Conservation (phyloP, 352 stramenopile species). For the Thalassiosira hispida region DNA sequence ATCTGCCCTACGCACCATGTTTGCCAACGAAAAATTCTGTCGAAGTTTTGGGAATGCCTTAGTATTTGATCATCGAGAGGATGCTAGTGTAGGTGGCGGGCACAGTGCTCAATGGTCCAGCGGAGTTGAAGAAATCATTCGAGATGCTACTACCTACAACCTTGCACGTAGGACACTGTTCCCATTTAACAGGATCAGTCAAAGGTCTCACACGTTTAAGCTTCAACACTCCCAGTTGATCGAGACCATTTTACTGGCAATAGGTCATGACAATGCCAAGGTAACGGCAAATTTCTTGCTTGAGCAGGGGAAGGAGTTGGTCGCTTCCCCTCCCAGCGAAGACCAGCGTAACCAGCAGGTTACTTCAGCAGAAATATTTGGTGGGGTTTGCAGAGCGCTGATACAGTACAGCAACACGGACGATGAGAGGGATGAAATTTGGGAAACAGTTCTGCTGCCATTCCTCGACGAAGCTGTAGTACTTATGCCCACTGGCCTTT, state of each 20-base stretch:
- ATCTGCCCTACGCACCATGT: constrained; percentile 55
- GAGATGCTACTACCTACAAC: constrained; percentile 65
- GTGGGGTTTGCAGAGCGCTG: constrained; percentile 65
- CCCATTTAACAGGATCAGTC: constrained; percentile 78
- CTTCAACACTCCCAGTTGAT: constrained; percentile 77
- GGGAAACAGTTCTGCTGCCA: constrained; percentile 69
- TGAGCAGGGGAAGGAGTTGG: constrained; percentile 65
- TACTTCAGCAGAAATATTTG: constrained; percentile 82
- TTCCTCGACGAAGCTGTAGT: constrained; percentile 79
- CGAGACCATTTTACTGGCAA: constrained; percentile 59
- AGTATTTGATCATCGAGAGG: constrained; percentile 82
- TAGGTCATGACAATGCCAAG: constrained; percentile 53
- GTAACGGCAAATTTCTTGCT: constrained; percentile 57
- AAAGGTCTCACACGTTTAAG: constrained; percentile 78
- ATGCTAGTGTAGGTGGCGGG: constrained; percentile 75
- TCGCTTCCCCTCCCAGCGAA: constrained; percentile 75
- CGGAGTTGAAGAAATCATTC: constrained; percentile 82
- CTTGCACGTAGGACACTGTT: constrained; percentile 74
- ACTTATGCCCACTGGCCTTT: constrained; percentile 73
- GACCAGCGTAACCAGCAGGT: constrained; percentile 82
- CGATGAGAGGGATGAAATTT: constrained; percentile 51
- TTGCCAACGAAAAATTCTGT: constrained; percentile 70
- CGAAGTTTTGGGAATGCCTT: constrained; percentile 70
- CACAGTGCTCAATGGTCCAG: constrained; percentile 81
- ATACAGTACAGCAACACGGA: constrained; percentile 55